Percentiles rank a stretch among this genome's conserved stretches.
These are phyloP conservation scores for Botrytis cinerea DNA, from an alignment of 2,329 filamentous ascomycete genomes.

Conservation along the genomic window DNA sequence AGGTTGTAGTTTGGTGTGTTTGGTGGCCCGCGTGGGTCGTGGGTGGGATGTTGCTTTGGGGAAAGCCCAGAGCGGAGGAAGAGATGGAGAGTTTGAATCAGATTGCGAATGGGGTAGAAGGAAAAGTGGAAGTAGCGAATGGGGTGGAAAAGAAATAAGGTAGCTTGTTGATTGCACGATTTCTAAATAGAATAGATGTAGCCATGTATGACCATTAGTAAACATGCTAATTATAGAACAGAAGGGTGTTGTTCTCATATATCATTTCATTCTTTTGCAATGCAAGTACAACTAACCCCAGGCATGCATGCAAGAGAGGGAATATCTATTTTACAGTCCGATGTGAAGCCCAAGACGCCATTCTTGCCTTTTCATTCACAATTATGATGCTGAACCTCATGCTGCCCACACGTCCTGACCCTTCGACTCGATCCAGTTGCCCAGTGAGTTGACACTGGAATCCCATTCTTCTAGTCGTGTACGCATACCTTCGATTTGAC, in stretches of 20 bases:
- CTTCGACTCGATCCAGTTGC: conserved; percentile 93
- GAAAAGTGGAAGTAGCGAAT: neutral
- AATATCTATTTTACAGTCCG: conserved; percentile 41
- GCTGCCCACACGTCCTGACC: conserved; percentile 97
- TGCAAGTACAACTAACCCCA: neutral
- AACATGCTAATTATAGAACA: neutral
- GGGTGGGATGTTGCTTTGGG: conserved; percentile 58
- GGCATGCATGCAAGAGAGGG: conserved; percentile 10
- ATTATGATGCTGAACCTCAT: conserved; percentile 46
- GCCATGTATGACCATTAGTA: neutral
- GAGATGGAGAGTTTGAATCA: neutral
- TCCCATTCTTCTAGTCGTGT: conserved; percentile 90
- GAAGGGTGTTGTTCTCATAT: conserved; percentile 15
- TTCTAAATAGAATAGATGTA: neutral
- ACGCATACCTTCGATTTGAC: conserved; percentile 92
- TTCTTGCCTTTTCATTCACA: conserved; percentile 22
- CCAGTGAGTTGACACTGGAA: conserved; percentile 89
- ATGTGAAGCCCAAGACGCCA: conserved; percentile 35
- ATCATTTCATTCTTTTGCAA: conserved; percentile 21
- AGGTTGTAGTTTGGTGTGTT: conserved; percentile 87
- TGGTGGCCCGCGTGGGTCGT: conserved; percentile 94
- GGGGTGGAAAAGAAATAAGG: neutral
- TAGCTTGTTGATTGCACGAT: neutral
- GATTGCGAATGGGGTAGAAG: neutral
- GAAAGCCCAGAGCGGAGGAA: conserved; percentile 36